Percentiles rank a stretch among this genome's conserved stretches.
Evolutionary conservation across 768 basidiomycete species (phyloP).

Genomic region (Hortiboletus flavorubellus): DNA sequence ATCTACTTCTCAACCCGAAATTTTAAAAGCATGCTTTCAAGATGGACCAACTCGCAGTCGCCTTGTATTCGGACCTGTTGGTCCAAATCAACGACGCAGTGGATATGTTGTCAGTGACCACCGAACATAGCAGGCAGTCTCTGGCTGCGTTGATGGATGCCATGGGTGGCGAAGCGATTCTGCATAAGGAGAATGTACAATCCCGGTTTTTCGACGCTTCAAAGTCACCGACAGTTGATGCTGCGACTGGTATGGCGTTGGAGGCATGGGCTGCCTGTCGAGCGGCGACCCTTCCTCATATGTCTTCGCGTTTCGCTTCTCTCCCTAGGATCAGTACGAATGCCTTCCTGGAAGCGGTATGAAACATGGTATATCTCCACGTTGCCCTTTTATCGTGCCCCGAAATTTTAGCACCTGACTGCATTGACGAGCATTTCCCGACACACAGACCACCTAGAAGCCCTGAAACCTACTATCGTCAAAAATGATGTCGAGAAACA

Average conservation of each 20-base stretch:
- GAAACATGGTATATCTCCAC: not conserved
- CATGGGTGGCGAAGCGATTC: slow-evolving; percentile 35
- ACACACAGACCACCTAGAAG: slow-evolving; percentile 44
- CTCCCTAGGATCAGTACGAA: slow-evolving; percentile 21
- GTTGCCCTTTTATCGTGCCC: not conserved
- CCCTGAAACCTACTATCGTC: slow-evolving; percentile 41
- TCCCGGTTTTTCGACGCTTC: slow-evolving; percentile 29
- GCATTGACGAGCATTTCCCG: slow-evolving; percentile 46
- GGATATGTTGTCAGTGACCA: slow-evolving; percentile 39
- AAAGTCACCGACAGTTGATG: slow-evolving; percentile 14
- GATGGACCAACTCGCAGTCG: slow-evolving; percentile 44
- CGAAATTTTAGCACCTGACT: slow-evolving; percentile 36
- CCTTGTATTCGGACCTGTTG: slow-evolving; percentile 39
- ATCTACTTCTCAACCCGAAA: slow-evolving; percentile 31
- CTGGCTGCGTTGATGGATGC: slow-evolving; percentile 32
- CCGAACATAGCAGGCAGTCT: slow-evolving; percentile 28
- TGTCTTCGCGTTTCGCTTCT: slow-evolving; percentile 13
- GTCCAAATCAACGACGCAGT: slow-evolving; percentile 35
- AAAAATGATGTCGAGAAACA: slow-evolving; percentile 40
- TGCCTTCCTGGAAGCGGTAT: slow-evolving; percentile 33
- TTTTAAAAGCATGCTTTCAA: slow-evolving; percentile 39
- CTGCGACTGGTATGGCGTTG: slow-evolving; percentile 27
- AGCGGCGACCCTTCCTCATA: slow-evolving; percentile 27
- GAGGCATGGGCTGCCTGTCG: slow-evolving; percentile 47
- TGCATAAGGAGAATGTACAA: slow-evolving; percentile 28